Evolutionary conservation across 169 alveolate species (phyloP), one percentile per base, ranked within the genome.

Genomic region (Eimeria tenella): DNA sequence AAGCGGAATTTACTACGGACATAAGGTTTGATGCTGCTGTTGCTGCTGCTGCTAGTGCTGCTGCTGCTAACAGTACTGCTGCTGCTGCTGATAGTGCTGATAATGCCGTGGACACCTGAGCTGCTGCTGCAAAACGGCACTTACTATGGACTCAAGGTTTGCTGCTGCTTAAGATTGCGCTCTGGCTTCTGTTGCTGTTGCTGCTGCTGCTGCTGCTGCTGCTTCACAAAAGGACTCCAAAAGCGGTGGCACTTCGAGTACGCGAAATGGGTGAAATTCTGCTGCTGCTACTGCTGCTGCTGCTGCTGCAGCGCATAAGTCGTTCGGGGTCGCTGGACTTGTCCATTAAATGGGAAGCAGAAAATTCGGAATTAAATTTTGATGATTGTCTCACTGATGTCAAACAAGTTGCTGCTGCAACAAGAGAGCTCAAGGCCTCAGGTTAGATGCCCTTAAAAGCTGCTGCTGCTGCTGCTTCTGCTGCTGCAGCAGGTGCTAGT

Each of bases 71-170:
- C 3, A 58, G 68, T 0, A 3, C 68, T 13, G 11, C 68, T 58
- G 21, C 21, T 17, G 68, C 19, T 58, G 21, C 68, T 10, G 68
- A 0, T 58, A 3, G 2, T 58, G 11, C 19, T 58, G 86, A 77
- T 49, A 52, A 50, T 63, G 8, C 65, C 68, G 52, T 6, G 86
- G 25, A 62, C 31, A n/a, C 86, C 86, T 13, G 86, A 77, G 50
- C 17, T 77, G 13, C 86, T 77, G 17, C 65, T 77, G 42, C 4
- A 68, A 49, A 42, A 19, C 65, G 86, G 86, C n/a, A 53, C 65
- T 11, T 77, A 77, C 65, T 77, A 77, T 25, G 86, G 65, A n/a
- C 17, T 53, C 68, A 77, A 77, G 86, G 86, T 77, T 19, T n/a
- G 6, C 82, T 31, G 82, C 55, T 21, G 82, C 82, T 71, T 58